Base-by-base conservation (phyloP, 179 eudicot genomes). In the Silene coronaria region DNA sequence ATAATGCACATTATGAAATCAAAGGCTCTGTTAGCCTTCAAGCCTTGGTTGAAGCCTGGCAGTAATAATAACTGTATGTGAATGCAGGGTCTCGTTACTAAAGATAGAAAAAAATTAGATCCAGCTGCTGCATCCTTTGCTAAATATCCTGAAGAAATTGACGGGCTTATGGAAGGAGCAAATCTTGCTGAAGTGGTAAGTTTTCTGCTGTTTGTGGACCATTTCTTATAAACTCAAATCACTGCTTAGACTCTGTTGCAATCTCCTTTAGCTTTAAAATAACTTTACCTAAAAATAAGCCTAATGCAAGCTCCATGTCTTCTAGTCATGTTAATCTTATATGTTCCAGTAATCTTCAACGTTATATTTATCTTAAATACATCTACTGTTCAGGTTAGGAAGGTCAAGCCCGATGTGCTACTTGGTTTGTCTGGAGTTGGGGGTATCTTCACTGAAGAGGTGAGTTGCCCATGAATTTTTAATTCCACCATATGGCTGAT, bases 351-450 rank as follows among this genome's bases (percentile, higher is more conserved):
- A 21, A 60, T 22, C 57, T 51, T 51, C 1, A 16, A 16, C 7
- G 22, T 22, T 42, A 65, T 36, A 28, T 69, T 73, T 48, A 69
- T 70, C 53, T 57, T 23, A 60, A 34, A 70, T 30, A 67, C 4
- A 53, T 76, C 6, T 61, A 36, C 75, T 79, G 22, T 84, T 75
- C 88, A 93, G 98, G 97, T 96, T 67, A 89, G 81, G 51, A 93
- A 93, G 85, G 96, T 93, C 72, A 96, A 93, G 87, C 99, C 98
- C 59, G 90, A 96, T 76, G 98, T 96, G 82, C 96, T 96, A 81
- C 96, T 93, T 85, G 99, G 99, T 80, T 84, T 96, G 81, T 96
- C 99, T 75, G 99, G 99, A 76, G 97, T 91, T 82, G 98, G 99
- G 4, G 99, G 98, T 68, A 78, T 96, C 84, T 96, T 96, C 84